Evolutionary conservation across 805 yeast species (phyloP), one percentile per base, ranked within the genome.

Genomic region (Pichia pseudocactophila): DNA sequence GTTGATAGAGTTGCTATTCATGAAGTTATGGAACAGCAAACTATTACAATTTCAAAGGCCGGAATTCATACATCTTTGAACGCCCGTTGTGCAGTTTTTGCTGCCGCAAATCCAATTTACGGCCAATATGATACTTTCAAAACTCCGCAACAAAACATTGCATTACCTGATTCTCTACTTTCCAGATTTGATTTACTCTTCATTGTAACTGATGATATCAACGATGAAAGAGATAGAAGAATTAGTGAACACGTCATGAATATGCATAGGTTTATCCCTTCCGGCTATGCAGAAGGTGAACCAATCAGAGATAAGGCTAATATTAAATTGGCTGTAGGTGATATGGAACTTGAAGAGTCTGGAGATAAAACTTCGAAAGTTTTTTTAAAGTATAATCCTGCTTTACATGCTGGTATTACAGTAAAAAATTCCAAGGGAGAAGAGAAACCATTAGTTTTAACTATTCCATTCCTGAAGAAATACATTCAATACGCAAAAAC

Each of bases 21-120:
- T 65, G 98, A 92, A 73, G 98, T 92, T 39, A 92, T 92, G 98
- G 98, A 92, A 68, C 98, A 92, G 66, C 98, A 92, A 63, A 92
- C 98, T 0, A 96, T 90, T 25, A 89, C 97, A 2, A 89, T 90
- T 57, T 95, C 97, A 40, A 90, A 90, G 62, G 98, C 97, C 5
- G 98, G 98, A 50, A 90, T 90, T 55, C 97, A 90, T 62, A 89
- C 97, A 2, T 83, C 97, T 6, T 72, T 90, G 52, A 90, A 90
- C 59, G 97, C 98, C 12, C 78, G 98, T 56, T 90, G 97, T 67
- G 83, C 95, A 25, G 97, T 90, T 15, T 76, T 90, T 51, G 97
- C 97, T 1, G 98, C 98, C 28, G 98, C 98, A 7, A 90, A 90
- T 61, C 98, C 98, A 1, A 87, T 90, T 2, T 89, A 79, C 63